Conservation (phyloP, 2,329 filamentous ascomycete species). For the Botrytis cinerea region DNA sequence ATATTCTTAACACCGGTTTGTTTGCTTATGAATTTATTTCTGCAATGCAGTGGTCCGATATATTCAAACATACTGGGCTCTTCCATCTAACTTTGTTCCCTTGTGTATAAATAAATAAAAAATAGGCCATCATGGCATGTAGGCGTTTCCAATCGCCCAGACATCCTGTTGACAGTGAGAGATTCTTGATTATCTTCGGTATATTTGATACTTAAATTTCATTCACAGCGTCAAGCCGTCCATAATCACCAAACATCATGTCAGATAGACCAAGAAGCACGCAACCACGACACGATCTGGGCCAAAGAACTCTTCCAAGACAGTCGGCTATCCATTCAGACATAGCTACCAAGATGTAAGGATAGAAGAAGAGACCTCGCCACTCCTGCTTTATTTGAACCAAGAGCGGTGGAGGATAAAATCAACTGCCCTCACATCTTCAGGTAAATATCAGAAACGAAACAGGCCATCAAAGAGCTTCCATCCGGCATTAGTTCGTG, state of each 20-base stretch:
- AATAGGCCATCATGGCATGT: background rate
- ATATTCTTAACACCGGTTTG: background rate
- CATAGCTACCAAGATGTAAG: background rate
- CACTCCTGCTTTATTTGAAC: background rate
- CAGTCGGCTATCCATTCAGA: background rate
- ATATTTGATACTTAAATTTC: no score
- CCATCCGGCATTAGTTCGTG: background rate
- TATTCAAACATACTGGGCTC: background rate
- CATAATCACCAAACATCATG: background rate
- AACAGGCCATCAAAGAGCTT: background rate
- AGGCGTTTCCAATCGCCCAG: background rate
- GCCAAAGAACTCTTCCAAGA: background rate
- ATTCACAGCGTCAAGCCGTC: no score
- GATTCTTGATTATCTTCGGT: background rate
- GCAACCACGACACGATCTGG: background rate
- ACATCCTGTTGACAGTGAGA: background rate
- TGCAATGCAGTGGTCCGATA: background rate
- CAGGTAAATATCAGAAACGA: background rate
- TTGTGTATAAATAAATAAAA: background rate
- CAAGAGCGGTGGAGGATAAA: background rate
- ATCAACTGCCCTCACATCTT: background rate
- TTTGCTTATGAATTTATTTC: background rate
- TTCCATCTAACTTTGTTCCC: background rate
- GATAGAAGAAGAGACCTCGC: background rate
- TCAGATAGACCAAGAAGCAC: rapidly evolving